phyloP scores from a whole-genome alignment of 345 rosid species.

The Lumnitzera racemosa region DNA sequence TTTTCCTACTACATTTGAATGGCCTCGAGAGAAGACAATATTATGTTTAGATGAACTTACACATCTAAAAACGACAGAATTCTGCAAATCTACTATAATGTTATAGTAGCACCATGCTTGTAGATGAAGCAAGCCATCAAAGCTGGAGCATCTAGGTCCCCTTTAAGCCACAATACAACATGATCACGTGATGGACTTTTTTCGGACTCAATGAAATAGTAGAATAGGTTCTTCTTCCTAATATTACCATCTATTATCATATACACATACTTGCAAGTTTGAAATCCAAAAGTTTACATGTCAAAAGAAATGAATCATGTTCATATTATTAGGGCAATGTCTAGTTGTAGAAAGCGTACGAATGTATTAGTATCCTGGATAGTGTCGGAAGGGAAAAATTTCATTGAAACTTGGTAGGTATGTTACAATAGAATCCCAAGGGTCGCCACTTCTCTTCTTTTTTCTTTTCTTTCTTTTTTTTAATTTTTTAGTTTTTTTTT shows the following conservation, averaged over 20 bases:
- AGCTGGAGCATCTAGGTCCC: conserved; percentile 48
- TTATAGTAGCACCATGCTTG: conserved; percentile 23
- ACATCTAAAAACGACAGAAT: neutral
- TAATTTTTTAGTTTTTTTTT: no score
- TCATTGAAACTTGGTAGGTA: conserved; percentile 13
- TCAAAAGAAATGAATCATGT: no score
- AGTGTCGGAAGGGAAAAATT: conserved; percentile 33
- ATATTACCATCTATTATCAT: conserved; percentile 11
- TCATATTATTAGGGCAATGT: no score
- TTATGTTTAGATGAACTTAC: neutral
- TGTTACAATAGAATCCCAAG: no score
- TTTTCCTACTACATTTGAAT: conserved; percentile 31
- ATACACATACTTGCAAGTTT: conserved; percentile 20
- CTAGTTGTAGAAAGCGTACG: no score
- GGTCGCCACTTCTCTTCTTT: no score
- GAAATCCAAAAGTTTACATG: neutral
- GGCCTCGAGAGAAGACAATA: conserved; percentile 28
- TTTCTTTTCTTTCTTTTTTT: no score
- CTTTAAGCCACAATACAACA: conserved; percentile 39
- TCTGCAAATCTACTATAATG: neutral
- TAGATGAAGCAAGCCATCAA: conserved; percentile 33
- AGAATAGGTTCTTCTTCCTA: conserved; percentile 24
- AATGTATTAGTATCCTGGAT: conserved; percentile 18
- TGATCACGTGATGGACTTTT: conserved; percentile 26
- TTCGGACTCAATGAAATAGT: conserved; percentile 33